Conservation (phyloP, 2,329 filamentous ascomycete species). For the Arachnomyces sp. region DNA sequence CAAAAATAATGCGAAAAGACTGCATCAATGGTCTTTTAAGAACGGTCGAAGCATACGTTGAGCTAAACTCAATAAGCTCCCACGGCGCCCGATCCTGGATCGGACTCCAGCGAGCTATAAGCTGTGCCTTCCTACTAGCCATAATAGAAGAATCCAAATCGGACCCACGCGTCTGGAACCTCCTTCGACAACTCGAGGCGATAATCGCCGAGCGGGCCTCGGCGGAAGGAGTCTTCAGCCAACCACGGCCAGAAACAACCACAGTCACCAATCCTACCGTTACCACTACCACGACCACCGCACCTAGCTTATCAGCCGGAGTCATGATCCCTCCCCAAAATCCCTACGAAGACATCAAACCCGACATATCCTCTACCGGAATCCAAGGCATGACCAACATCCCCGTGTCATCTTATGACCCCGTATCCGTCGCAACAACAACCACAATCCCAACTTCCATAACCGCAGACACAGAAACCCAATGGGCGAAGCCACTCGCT, state of each 20-base stretch:
- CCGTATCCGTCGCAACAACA: conserved; percentile 18
- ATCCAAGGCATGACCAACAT: conserved; percentile 25
- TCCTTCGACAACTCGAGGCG: conserved; percentile 35
- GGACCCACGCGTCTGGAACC: conserved; percentile 30
- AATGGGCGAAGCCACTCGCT: conserved; percentile 39
- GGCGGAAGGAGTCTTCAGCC: conserved; percentile 24
- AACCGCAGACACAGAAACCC: conserved; percentile 29
- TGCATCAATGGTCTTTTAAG: conserved; percentile 49
- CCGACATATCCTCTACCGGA: conserved; percentile 13
- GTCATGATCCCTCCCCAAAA: conserved; percentile 8
- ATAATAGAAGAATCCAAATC: conserved; percentile 38
- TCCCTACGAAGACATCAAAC: conserved; percentile 5
- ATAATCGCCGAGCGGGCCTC: conserved; percentile 37
- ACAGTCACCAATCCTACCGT: conserved; percentile 9
- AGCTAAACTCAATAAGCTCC: conserved; percentile 39
- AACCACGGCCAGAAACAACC: conserved; percentile 4
- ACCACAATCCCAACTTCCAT: conserved; percentile 22
- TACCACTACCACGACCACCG: conserved; percentile 13
- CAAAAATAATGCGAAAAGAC: conserved; percentile 39
- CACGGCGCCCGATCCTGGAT: conserved; percentile 41
- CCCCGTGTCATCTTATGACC: conserved; percentile 16
- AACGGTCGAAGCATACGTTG: conserved; percentile 54
- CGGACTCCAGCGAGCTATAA: conserved; percentile 39
- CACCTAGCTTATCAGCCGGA: conserved; percentile 6
- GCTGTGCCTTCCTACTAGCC: conserved; percentile 39